Conservation (phyloP, 1,139 yeast genomes). For the Hansenula anomala region DNA sequence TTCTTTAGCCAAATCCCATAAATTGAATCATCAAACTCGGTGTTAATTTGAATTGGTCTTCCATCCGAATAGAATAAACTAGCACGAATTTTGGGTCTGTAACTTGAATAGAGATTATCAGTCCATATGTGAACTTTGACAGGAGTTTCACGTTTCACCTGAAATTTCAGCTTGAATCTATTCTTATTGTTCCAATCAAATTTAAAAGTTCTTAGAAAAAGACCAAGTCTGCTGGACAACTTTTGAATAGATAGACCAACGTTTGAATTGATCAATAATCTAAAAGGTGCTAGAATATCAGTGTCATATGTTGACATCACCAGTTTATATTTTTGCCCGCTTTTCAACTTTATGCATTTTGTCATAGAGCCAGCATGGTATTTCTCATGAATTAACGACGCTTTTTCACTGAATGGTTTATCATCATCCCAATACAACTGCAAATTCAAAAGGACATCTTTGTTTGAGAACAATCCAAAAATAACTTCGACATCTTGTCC, state of each 20-base stretch:
- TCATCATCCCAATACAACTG: conserved; percentile 37
- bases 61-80: conserved; percentile 34
- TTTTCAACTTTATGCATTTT: conserved; percentile 31
- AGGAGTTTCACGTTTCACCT: conserved; percentile 18
- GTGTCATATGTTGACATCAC: conserved; percentile 34
- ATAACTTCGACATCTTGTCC: conserved; percentile 15
- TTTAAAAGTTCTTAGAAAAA: conserved; percentile 26
- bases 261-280: conserved; percentile 8
- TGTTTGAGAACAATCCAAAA: conserved; percentile 27
- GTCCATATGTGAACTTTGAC: conserved; percentile 27
- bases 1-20: conserved; percentile 20
- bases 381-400: conserved; percentile 28
- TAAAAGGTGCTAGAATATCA: conserved; percentile 15
- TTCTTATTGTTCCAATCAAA: conserved; percentile 37
- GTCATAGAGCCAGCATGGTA: conserved; percentile 27
- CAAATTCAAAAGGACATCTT: conserved; percentile 29
- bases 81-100: conserved; percentile 31
- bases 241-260: conserved; percentile 10
- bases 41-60: conserved; percentile 20
- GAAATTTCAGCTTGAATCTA: conserved; percentile 32
- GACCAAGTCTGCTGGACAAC: conserved; percentile 29
- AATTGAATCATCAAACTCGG: conserved; percentile 26
- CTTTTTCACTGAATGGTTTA: conserved; percentile 25
- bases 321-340: conserved; percentile 30
- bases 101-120: conserved; percentile 10